Percentiles rank a stretch among this genome's conserved stretches.
phyloP scores from a whole-genome alignment of 331 rosid species.

The Pyracantha coccinea region DNA sequence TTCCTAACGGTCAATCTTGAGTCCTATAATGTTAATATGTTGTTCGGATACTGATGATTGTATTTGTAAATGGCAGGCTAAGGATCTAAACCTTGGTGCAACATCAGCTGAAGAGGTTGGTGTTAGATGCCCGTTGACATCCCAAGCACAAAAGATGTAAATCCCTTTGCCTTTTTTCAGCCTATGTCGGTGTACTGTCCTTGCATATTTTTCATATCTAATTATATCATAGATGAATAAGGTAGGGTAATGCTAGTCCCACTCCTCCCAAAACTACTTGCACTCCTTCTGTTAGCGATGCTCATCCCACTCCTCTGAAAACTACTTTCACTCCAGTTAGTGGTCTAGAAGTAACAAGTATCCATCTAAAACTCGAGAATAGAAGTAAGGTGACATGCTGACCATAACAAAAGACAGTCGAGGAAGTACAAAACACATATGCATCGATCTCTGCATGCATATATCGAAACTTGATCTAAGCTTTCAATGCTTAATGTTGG shows the following conservation, averaged over 20 bases:
- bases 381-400: too few relatives aligned
- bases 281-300: too few relatives aligned
- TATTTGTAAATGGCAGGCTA: conserved; percentile 37
- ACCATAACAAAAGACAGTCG: too few relatives aligned
- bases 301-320: too few relatives aligned
- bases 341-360: too few relatives aligned
- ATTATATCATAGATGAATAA: not conserved
- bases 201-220: not conserved
- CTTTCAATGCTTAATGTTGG: not conserved
- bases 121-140: conserved; percentile 55
- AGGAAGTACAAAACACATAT: too few relatives aligned
- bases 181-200: not conserved
- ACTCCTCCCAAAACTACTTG: too few relatives aligned
- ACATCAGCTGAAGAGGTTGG: conserved; percentile 69
- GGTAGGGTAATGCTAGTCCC: too few relatives aligned
- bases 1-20: not conserved
- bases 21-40: not conserved
- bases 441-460: too few relatives aligned
- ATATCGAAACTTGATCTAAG: too few relatives aligned
- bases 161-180: not conserved
- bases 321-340: too few relatives aligned
- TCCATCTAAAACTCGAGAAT: too few relatives aligned
- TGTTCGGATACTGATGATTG: not conserved
- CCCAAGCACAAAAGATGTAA: conserved; percentile 70
- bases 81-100: conserved; percentile 72